phyloP scores from a whole-genome alignment of 139 green algal genomes.

The Asterochloris erici region DNA sequence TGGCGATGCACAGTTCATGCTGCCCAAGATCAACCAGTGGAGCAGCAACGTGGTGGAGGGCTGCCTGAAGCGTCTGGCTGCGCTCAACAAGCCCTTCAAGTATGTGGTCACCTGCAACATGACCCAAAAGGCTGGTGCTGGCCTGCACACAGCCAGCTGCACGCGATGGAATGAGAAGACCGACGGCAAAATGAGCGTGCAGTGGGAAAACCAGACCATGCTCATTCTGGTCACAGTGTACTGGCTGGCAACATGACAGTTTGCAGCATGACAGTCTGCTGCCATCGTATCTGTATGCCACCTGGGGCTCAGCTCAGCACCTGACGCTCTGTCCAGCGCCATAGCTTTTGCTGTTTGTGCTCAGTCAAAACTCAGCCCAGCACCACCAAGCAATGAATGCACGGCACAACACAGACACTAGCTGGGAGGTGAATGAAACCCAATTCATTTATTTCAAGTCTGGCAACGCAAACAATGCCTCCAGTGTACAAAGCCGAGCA shows the following conservation, averaged over 20 bases:
- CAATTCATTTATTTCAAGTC: not conserved
- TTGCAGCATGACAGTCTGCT: not conserved
- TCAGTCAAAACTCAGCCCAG: too few species aligned
- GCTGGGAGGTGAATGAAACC: not conserved
- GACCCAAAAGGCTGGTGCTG: constrained; percentile 77
- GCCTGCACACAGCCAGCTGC: constrained; percentile 72
- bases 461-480: not conserved
- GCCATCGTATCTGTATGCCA: too few species aligned
- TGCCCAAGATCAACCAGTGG: constrained; percentile 71
- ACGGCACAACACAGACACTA: not conserved
- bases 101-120: constrained; percentile 64
- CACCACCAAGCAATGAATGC: too few species aligned
- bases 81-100: constrained; percentile 81
- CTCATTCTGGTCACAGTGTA: constrained; percentile 78
- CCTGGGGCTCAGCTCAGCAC: too few species aligned
- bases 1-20: constrained; percentile 65
- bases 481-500: not conserved
- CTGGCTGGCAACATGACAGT: constrained; percentile 62
- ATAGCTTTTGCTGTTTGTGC: too few species aligned
- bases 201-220: constrained; percentile 82
- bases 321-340: too few species aligned
- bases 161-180: constrained; percentile 81
- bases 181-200: constrained; percentile 78
- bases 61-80: constrained; percentile 73
- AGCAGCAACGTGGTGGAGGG: constrained; percentile 72